Base-by-base conservation (phyloP, 2,329 filamentous ascomycete species). In the Lachnellula arida region DNA sequence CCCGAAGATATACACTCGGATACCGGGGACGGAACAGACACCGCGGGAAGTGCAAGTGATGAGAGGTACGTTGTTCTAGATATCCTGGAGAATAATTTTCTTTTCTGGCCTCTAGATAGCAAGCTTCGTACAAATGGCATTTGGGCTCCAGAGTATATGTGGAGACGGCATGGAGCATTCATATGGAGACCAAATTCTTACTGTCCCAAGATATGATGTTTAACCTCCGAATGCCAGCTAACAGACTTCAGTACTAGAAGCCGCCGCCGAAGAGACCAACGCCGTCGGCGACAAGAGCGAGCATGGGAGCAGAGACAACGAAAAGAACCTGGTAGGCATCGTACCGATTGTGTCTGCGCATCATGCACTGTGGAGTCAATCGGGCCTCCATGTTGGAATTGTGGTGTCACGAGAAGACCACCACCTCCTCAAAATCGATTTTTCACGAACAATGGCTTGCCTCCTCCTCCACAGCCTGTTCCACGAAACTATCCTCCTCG, bases 291-390 rank as follows among this genome's bases (percentile, higher is more conserved):
- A 12, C 67, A 70, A 44, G 67, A 72, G 37, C 68, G 73, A 34
- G 66, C 68, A 34, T 71, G 67, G 67, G 73, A 75, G 57, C 67
- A 69, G 42, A 58, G 66, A 62, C 67, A 72, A 56, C 72, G 74
- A 54, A 79, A 79, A 58, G 73, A 74, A 35, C 74, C 73, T 4
- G 76, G 75, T 19, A 49, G 69, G 37, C 77, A 79, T 60, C 73
- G 77, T 17, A 72, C 74, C 2, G 72, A 72, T 56, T 79, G 77
- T 61, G 62, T 65, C 49, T 79, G 77, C 52, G 71, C 71, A 40
- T 70, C 71, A 25, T 79, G 77, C 56, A 65, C 67, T 12, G 62
- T 60, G 25, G 64, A 68, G 40, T 23, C 60, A 8, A 61, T 63
- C 8, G 70, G 72, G 2, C 69, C 71, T 1, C 73, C 72, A 3